These are phyloP conservation scores for Trichomonas gallinae DNA, from an alignment of 208 protist genomes.

Conservation along the genomic window DNA sequence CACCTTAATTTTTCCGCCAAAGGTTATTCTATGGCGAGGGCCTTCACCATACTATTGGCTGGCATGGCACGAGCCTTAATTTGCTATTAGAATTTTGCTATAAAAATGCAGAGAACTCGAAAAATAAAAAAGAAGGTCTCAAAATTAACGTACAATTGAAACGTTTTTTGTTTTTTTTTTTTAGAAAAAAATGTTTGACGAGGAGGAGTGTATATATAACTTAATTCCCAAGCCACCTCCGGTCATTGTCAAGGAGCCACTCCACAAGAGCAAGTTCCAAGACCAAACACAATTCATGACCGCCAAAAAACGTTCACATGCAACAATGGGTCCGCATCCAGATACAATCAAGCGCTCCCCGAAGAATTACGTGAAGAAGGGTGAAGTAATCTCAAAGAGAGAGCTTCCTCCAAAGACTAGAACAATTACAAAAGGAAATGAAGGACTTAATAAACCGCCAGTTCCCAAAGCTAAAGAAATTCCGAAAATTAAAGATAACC, in stretches of 20 bases:
- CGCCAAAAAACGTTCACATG: not conserved
- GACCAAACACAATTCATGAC: not conserved
- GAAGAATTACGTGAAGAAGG: not conserved
- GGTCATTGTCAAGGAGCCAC: not conserved
- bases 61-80: too few species aligned
- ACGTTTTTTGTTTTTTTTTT: too few species aligned
- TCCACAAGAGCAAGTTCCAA: not conserved
- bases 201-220: not conserved
- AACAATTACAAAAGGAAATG: not conserved
- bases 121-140: too few species aligned
- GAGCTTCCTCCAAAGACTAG: not conserved
- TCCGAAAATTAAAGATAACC: not conserved
- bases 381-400: not conserved
- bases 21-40: too few species aligned
- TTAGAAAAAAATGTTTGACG: not conserved
- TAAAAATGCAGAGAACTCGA: too few species aligned
- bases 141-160: too few species aligned
- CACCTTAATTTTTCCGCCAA: too few species aligned
- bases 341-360: not conserved
- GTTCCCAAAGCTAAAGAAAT: not conserved
- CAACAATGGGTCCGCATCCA: not conserved
- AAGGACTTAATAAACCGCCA: not conserved
- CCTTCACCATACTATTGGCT: too few species aligned
- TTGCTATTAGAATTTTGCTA: too few species aligned
- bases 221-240: slow-evolving; percentile 12